Conservation (phyloP, 768 basidiomycete species). For the Termitomyces sp. region DNA sequence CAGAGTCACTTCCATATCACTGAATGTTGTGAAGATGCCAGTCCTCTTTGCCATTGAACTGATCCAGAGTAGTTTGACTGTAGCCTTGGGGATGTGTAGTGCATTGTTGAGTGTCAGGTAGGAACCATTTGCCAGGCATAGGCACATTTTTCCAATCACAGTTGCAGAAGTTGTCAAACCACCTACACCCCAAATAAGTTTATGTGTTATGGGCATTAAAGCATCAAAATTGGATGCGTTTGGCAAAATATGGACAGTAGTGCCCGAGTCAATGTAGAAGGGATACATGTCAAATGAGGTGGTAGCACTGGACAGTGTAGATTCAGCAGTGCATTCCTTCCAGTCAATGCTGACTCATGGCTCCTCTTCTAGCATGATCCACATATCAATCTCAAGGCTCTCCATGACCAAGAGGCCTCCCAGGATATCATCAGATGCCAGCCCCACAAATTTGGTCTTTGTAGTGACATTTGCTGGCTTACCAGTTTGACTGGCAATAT, state of each 20-base stretch:
- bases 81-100: background rate
- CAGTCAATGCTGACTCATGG: background rate
- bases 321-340: no score
- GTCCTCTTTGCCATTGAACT: background rate
- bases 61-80: background rate
- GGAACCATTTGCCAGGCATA: no score
- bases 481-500: no score
- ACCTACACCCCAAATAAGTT: background rate
- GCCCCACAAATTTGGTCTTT: no score
- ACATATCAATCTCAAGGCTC: no score
- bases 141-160: background rate
- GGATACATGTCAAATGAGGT: background rate
- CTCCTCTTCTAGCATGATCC: background rate
- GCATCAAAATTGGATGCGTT: background rate
- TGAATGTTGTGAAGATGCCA: background rate
- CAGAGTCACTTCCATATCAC: background rate
- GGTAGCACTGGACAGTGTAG: background rate
- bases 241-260: no score
- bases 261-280: background rate
- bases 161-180: no score
- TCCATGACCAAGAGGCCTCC: no score
- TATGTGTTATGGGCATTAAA: background rate
- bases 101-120: background rate
- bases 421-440: no score
- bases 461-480: no score